Percentiles rank a stretch among this genome's conserved stretches.
phyloP scores from a whole-genome alignment of 176 grass and related monocot species.

The Cymbopogon citratus region DNA sequence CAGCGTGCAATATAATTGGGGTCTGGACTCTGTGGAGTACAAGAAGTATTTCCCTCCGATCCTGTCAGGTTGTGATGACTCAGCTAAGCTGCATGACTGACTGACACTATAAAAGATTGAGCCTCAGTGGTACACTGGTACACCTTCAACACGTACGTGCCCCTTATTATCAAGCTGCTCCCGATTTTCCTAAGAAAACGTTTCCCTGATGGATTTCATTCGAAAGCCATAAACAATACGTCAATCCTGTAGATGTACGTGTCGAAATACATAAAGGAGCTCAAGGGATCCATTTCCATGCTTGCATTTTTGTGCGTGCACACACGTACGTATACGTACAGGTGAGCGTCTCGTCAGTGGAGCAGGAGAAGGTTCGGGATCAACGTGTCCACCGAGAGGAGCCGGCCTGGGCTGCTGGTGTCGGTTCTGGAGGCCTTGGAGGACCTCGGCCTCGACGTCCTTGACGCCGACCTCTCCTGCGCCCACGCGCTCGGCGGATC shows the following conservation, averaged over 20 bases:
- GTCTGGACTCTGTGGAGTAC: too few species aligned
- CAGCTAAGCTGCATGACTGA: too few species aligned
- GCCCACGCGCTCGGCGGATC: conserved; percentile 35
- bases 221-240: conserved; percentile 25
- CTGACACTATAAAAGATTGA: too few species aligned
- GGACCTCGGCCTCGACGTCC: conserved; percentile 54
- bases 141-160: too few species aligned
- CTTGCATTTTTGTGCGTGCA: neutral
- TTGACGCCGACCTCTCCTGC: conserved; percentile 51
- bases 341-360: conserved; percentile 43
- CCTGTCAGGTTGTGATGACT: too few species aligned
- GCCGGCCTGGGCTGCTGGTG: conserved; percentile 32
- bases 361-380: conserved; percentile 38
- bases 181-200: too few species aligned
- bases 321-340: neutral
- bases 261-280: conserved; percentile 64
- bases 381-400: conserved; percentile 41
- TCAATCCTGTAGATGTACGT: conserved; percentile 52
- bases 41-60: too few species aligned
- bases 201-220: too few species aligned
- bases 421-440: conserved; percentile 55
- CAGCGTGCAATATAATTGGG: too few species aligned
- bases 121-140: too few species aligned
- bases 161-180: too few species aligned
- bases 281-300: conserved; percentile 21